phyloP scores from a whole-genome alignment of 2,329 filamentous ascomycete species.

The Trichoderma semiorbis region DNA sequence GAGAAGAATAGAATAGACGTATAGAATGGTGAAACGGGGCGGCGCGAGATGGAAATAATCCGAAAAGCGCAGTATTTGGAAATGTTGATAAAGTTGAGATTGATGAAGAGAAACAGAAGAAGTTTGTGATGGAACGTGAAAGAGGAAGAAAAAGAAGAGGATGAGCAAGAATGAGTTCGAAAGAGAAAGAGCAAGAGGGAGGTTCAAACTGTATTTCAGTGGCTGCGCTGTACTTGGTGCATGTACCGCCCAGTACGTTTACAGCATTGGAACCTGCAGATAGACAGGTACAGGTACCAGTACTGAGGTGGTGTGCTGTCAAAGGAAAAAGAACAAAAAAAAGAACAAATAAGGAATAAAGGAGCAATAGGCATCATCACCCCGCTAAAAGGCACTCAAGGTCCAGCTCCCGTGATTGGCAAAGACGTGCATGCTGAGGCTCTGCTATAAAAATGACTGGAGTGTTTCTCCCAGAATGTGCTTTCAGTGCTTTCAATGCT shows the following conservation, averaged over 20 bases:
- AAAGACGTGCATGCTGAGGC: too few relatives aligned
- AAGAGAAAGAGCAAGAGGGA: background rate
- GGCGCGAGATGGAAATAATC: background rate
- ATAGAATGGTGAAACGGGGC: background rate
- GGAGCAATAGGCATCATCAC: too few relatives aligned
- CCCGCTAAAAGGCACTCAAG: too few relatives aligned
- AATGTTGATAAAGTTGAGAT: background rate
- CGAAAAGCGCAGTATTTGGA: background rate
- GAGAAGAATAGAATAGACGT: background rate
- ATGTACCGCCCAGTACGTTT: background rate
- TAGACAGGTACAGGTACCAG: background rate
- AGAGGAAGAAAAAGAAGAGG: background rate
- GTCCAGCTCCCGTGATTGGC: too few relatives aligned
- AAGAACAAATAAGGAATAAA: too few relatives aligned
- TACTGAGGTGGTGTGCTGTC: too few relatives aligned
- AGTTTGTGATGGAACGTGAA: background rate
- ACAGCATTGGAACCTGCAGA: background rate
- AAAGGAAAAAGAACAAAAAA: too few relatives aligned
- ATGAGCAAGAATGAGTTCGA: background rate
- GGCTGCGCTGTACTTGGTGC: background rate
- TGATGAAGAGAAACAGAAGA: background rate
- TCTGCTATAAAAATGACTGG: too few relatives aligned
- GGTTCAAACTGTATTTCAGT: background rate
- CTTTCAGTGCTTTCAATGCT: too few relatives aligned
- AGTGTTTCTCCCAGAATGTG: too few relatives aligned